Evolutionary conservation across 139 green algal species (phyloP).

Genomic region (Gonium pectorale): DNA sequence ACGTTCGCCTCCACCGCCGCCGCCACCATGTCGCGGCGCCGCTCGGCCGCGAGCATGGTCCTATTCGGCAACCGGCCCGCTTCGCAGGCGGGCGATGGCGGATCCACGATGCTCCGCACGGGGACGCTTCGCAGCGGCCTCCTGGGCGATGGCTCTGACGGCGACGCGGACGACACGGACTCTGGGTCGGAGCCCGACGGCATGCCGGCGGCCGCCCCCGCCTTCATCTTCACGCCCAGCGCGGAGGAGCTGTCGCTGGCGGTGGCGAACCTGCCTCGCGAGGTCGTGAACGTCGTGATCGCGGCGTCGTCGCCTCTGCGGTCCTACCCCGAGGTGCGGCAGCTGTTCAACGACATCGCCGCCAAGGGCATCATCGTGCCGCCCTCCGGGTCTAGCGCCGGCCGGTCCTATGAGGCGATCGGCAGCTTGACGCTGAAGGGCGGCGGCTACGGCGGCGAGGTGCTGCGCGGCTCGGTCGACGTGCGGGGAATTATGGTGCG

Average conservation of each 20-base stretch:
- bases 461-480: constrained; percentile 21
- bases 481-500: constrained; percentile 27
- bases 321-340: constrained; percentile 34
- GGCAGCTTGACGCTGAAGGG: neutral
- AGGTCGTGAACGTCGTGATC: constrained; percentile 39
- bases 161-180: neutral
- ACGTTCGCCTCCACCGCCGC: constrained; percentile 2
- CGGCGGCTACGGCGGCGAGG: constrained; percentile 23
- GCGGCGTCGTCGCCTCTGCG: constrained; percentile 6
- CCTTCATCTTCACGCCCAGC: constrained; percentile 5
- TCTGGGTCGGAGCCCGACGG: too few species aligned
- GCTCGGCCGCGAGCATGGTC: too few species aligned
- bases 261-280: constrained; percentile 28
- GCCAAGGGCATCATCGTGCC: constrained; percentile 22
- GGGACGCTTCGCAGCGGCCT: neutral
- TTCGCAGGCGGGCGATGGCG: too few species aligned
- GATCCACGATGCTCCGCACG: too few species aligned
- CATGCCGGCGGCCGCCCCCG: neutral
- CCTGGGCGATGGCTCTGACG: neutral
- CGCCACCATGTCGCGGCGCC: neutral
- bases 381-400: neutral
- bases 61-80: too few species aligned
- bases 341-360: constrained; percentile 24
- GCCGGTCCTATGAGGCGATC: neutral
- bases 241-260: constrained; percentile 13